A percentile compares a stretch with the other conserved stretches of the same genome.
phyloP scores from a whole-genome alignment of 768 basidiomycete genomes.

The Lyophyllum shimeji region DNA sequence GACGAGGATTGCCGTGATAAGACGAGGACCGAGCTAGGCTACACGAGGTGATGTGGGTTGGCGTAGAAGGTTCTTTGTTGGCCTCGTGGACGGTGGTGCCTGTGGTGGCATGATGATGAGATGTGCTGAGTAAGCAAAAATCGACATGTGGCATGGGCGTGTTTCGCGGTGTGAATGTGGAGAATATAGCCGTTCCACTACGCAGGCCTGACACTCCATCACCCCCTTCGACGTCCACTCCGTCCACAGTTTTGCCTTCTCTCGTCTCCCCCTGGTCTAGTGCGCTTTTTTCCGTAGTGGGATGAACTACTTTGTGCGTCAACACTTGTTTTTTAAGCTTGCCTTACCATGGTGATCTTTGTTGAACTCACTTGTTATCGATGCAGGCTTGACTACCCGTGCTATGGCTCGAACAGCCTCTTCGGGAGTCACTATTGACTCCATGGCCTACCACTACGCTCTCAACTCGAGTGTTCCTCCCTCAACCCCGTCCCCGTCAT shows the following conservation, averaged over 20 bases:
- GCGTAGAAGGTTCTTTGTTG: background rate
- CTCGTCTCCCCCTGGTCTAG: constrained; percentile 1
- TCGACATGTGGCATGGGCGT: constrained; percentile 24
- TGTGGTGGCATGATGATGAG: constrained; percentile 17
- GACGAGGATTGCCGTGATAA: background rate
- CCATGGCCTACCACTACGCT: constrained; percentile 4
- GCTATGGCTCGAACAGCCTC: constrained; percentile 11
- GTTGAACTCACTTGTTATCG: constrained; percentile 10
- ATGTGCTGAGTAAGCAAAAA: constrained; percentile 17
- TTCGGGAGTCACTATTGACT: constrained; percentile 9
- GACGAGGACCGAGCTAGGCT: background rate
- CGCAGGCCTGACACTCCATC: constrained; percentile 11
- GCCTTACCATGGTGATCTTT: background rate
- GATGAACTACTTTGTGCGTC: constrained; percentile 19
- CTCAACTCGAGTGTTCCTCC: constrained; percentile 2
- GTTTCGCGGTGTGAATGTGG: constrained; percentile 18
- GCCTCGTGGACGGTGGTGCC: constrained; percentile 20
- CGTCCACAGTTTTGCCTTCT: background rate
- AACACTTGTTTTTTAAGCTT: constrained; percentile 2
- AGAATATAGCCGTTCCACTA: constrained; percentile 11
- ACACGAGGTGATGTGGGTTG: constrained; percentile 4
- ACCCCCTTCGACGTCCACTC: constrained; percentile 8
- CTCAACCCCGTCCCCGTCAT: constrained; percentile 4
- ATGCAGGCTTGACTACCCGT: constrained; percentile 13
- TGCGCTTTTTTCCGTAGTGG: constrained; percentile 10